Conservation (phyloP, 371 early-diverging fungal species). For the Dichotomocladium elegans region DNA sequence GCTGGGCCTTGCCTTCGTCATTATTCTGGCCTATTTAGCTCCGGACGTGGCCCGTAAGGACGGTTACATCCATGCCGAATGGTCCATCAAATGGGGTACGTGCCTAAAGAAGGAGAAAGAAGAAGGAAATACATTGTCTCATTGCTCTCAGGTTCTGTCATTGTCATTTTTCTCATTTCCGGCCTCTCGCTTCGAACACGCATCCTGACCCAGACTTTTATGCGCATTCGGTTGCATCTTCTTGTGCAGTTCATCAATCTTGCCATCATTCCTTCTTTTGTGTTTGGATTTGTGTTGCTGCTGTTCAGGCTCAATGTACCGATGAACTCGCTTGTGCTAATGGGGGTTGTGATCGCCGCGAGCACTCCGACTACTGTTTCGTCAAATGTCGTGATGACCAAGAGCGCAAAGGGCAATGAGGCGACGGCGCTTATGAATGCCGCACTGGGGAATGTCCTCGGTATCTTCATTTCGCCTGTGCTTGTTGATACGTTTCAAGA, state of each 20-base stretch:
- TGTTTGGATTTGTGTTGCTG: constrained; percentile 55
- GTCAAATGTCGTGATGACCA: constrained; percentile 79
- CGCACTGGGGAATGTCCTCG: constrained; percentile 67
- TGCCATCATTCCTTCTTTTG: constrained; percentile 61
- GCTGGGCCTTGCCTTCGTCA: constrained; percentile 53
- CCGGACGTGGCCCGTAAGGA: constrained; percentile 55
- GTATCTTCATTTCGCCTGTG: constrained; percentile 70
- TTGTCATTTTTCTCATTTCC: constrained; percentile 68
- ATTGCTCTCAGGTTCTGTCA: constrained; percentile 54
- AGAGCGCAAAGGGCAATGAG: constrained; percentile 69
- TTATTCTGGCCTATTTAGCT: constrained; percentile 53
- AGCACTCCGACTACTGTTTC: constrained; percentile 77
- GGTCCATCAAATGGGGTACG: constrained; percentile 62
- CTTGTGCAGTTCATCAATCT: constrained; percentile 62
- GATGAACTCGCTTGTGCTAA: constrained; percentile 55
- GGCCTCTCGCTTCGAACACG: constrained; percentile 67
- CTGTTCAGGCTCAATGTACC: constrained; percentile 39
- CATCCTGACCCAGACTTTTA: constrained; percentile 55
- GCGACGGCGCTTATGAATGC: constrained; percentile 68
- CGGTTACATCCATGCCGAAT: constrained; percentile 58
- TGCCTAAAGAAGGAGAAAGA: background rate
- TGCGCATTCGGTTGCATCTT: constrained; percentile 60
- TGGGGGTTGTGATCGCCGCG: constrained; percentile 65
- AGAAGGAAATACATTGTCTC: background rate
- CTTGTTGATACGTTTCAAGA: constrained; percentile 37